phyloP scores from a whole-genome alignment of 106 monocot species.

The Posidonia australis region DNA sequence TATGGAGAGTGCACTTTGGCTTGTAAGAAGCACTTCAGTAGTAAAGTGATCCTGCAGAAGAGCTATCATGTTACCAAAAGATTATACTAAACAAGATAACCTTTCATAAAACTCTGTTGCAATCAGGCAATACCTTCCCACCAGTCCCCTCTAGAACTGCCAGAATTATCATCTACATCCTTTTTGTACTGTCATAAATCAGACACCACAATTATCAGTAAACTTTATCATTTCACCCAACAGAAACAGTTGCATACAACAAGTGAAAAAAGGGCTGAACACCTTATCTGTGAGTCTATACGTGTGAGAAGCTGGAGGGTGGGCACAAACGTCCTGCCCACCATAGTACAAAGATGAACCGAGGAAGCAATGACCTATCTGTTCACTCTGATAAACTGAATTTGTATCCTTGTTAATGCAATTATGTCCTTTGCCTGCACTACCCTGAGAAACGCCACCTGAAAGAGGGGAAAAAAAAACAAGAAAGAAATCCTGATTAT shows the following conservation, averaged over 20 bases:
- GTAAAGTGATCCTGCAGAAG: constrained; percentile 17
- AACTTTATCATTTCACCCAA: background rate
- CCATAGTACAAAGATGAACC: constrained; percentile 29
- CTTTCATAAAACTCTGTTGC: background rate
- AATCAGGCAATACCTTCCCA: constrained; percentile 20
- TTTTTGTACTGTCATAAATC: constrained; percentile 1
- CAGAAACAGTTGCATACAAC: background rate
- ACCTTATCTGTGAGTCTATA: background rate
- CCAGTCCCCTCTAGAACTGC: constrained; percentile 18
- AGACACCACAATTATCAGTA: background rate
- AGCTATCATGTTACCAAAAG: background rate
- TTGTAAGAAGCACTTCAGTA: constrained; percentile 4
- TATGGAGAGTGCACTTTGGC: background rate
- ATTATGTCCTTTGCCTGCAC: background rate
- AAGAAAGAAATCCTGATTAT: too few relatives aligned
- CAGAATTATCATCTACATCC: constrained; percentile 12
- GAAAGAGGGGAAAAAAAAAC: background rate
- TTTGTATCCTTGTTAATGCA: background rate
- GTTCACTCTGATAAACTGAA: constrained; percentile 2
- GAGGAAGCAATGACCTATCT: constrained; percentile 14
- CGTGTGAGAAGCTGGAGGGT: background rate
- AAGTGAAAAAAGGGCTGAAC: background rate
- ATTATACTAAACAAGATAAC: background rate
- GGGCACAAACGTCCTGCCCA: constrained; percentile 18
- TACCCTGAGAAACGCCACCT: too few relatives aligned